Evolutionary conservation across 2,329 filamentous ascomycete species (phyloP), one percentile per base, ranked within the genome.

Genomic region (Sporothrix protearum): DNA sequence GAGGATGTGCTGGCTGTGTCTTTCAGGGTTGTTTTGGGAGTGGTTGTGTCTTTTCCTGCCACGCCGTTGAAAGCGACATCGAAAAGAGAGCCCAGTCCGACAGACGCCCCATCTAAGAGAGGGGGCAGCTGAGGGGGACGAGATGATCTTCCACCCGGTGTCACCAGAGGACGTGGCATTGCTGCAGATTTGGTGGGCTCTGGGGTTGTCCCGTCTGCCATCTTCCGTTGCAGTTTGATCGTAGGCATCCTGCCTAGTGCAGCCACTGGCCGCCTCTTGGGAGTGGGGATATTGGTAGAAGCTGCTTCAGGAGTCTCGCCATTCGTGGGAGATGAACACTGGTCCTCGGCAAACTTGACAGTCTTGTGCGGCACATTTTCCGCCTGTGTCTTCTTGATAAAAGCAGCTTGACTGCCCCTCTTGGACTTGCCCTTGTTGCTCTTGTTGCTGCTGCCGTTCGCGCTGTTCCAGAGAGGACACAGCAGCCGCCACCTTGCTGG

Each of bases 161-260:
- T n/a, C 36, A 55, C 2, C 1, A 28, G 1, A 7, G 47, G 25
- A 30, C 80, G 77, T 57, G 77, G 75, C 83, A 77, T 64, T 81
- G 77, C 70, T 76, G 78, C 55, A 36, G 70, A 76, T 75, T 49
- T 77, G 76, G 28, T 51, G 57, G 19, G 25, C 74, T 74, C n/a
- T 77, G 75, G 71, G 25, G 3, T 0, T 76, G 79, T 25, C 1
- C 45, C 67, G 22, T 68, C 77, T 77, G 76, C 78, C 66, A 77
- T 78, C 76, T 80, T 83, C 77, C 80, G 82, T 80, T 85, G 85
- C 78, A 87, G 80, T 84, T 85, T 87, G 81, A 85, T 84, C 80
- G 82, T 83, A 14, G 78, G 68, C 66, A 76, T 66, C 51, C 77
- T 77, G 71, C 69, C 47, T 16, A 67, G 45, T n/a, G 68, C 25